Evolutionary conservation across 768 basidiomycete species (phyloP), one percentile per base, ranked within the genome.

Genomic region (Pholiota conissans): DNA sequence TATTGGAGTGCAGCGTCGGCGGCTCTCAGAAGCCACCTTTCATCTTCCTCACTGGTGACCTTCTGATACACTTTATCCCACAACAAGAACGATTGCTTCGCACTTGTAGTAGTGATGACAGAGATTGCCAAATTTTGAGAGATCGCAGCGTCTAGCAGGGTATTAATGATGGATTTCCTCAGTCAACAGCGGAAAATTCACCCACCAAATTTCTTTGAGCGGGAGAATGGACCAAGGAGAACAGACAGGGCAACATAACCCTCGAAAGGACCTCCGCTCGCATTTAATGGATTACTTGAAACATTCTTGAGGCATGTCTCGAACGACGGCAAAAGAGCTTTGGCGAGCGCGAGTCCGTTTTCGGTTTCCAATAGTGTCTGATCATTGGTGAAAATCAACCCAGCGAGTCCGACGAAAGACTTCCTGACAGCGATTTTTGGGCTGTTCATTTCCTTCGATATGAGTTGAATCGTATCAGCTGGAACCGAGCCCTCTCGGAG

Each of bases 21-120:
- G 0, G 90, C 88, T 29, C 87, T 80, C 13, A 93, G 72, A 1
- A 97, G 71, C 95, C 95, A 97, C 11, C 62, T 65, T 55, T 92
- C 86, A 14, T 93, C 93, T 2, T 80, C 79, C 0, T 77, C 63
- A 5, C 84, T 80, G 6, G 76, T 73, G 14, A 89, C 61, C 67
- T 91, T 93, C 57, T 87, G 83, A 65, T 93, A 94, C 0, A 92
- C 85, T 68, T 91, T 94, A 52, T 96, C 94, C 84, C 85, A 93
- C 13, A 95, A 64, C 37, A 98, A 71, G 74, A 97, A 97, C 1
- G 90, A 88, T 0, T 93, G 90, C 67, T 93, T 97, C 22, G 81
- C 73, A 11, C 74, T 65, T 13, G 76, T 73, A 0, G 84, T 70
- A 16, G 70, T 66, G n/a, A 90, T 68, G 0, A 78, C 71, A 30